Conservation (phyloP, 768 basidiomycete species). For the Amanita inopinata region DNA sequence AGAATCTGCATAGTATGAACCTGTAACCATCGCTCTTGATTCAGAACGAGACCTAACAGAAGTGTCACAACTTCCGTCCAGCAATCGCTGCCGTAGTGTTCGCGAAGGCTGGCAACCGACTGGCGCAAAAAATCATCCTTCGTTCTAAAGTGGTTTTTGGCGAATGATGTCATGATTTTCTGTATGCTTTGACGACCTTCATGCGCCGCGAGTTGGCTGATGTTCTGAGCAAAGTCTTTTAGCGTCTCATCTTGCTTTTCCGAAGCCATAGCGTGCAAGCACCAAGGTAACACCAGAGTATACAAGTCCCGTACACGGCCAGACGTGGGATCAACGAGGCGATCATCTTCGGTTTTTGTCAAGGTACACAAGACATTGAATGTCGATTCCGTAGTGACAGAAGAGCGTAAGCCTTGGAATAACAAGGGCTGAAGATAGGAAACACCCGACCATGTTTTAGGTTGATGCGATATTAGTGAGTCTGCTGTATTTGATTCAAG, state of each 20-base stretch:
- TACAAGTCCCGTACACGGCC: constrained; percentile 77
- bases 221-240: constrained; percentile 61
- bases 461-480: constrained; percentile 58
- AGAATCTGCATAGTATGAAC: constrained; percentile 80
- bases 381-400: constrained; percentile 53
- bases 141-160: constrained; percentile 80
- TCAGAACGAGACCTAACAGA: constrained; percentile 80
- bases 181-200: constrained; percentile 73
- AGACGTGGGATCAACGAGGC: constrained; percentile 61
- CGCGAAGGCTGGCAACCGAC: constrained; percentile 75
- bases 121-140: constrained; percentile 92
- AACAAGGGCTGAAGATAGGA: constrained; percentile 61
- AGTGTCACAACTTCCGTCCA: constrained; percentile 80
- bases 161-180: constrained; percentile 84
- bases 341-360: constrained; percentile 46
- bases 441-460: constrained; percentile 59
- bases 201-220: constrained; percentile 59
- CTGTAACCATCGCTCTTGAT: constrained; percentile 72
- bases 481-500: constrained; percentile 58
- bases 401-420: constrained; percentile 73
- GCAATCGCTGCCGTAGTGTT: constrained; percentile 67
- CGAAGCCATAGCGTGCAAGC: constrained; percentile 65
- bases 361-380: constrained; percentile 60
- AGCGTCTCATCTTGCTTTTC: constrained; percentile 52
- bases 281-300: constrained; percentile 79